These are phyloP conservation scores for Celoporthe dispersa DNA, from an alignment of 2,329 filamentous ascomycete genomes.

Conservation along the genomic window DNA sequence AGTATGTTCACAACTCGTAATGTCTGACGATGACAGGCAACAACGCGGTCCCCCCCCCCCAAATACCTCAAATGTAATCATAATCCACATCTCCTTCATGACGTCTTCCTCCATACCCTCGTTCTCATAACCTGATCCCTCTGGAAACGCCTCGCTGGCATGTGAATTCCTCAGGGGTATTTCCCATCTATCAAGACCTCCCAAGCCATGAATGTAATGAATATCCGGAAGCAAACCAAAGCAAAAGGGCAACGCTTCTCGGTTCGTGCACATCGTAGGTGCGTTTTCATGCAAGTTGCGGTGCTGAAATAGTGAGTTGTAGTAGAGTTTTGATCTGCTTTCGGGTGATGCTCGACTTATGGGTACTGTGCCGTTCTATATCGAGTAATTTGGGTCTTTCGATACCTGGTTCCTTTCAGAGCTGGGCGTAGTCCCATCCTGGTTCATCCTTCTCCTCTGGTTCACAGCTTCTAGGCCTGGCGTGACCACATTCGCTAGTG, in stretches of 20 bases:
- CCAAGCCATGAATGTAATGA: background rate
- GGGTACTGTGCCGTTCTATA: background rate
- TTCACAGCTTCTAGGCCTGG: background rate
- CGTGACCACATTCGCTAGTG: background rate
- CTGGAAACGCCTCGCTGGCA: constrained; percentile 1
- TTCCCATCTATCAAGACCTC: background rate
- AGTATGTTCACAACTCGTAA: background rate
- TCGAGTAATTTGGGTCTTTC: background rate
- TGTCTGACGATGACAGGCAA: background rate
- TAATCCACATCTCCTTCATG: background rate
- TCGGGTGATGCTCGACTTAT: background rate
- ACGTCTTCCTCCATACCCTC: background rate
- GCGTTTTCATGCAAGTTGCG: background rate
- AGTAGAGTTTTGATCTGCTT: background rate
- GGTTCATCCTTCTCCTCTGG: background rate
- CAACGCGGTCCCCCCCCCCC: background rate
- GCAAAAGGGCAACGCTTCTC: background rate
- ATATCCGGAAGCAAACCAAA: background rate
- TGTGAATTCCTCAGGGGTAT: background rate
- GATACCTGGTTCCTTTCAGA: background rate
- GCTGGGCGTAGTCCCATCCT: background rate
- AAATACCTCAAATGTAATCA: background rate
- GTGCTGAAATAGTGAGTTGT: background rate
- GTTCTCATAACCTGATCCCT: background rate
- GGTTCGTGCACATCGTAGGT: background rate